Percentiles rank a stretch among this genome's conserved stretches.
phyloP scores from a whole-genome alignment of 352 stramenopile genomes.

The Pythium pyrilobum region DNA sequence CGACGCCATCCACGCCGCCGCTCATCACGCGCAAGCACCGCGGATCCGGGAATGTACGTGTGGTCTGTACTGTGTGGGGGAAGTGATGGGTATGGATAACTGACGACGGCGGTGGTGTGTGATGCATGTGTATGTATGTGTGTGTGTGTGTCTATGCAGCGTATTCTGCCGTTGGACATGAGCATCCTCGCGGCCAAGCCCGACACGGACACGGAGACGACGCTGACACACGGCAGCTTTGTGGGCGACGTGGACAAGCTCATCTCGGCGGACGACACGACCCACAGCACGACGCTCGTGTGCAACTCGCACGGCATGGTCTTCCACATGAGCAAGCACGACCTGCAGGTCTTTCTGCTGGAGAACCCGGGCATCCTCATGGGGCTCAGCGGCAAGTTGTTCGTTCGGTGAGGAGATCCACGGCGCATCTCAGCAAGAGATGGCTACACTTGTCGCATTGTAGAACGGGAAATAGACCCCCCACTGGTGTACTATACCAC shows the following conservation, averaged over 20 bases:
- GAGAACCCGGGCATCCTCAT: constrained; percentile 75
- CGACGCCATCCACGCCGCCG: constrained; percentile 13
- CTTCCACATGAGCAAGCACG: constrained; percentile 60
- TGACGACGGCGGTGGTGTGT: not conserved
- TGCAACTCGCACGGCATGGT: constrained; percentile 45
- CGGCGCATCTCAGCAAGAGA: constrained; percentile 1
- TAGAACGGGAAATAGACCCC: constrained; percentile 11
- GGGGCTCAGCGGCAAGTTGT: constrained; percentile 58
- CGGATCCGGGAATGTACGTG: constrained; percentile 56
- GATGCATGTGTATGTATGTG: too few relatives aligned
- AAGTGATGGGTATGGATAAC: too few relatives aligned
- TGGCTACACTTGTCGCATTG: constrained; percentile 7
- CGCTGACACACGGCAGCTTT: constrained; percentile 53
- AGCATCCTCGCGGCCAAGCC: constrained; percentile 37
- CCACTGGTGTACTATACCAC: constrained; percentile 10
- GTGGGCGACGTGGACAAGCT: constrained; percentile 70
- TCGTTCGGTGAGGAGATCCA: constrained; percentile 25
- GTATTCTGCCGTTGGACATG: constrained; percentile 54
- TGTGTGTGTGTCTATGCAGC: constrained; percentile 18
- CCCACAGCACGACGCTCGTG: constrained; percentile 56
- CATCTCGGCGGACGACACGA: constrained; percentile 40
- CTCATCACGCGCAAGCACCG: constrained; percentile 32
- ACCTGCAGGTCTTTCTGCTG: constrained; percentile 62
- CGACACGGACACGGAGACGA: constrained; percentile 34
- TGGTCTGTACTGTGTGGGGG: too few relatives aligned